phyloP scores from a whole-genome alignment of 2,329 filamentous ascomycete genomes.

The Paraphaeosphaeria sporulosa region DNA sequence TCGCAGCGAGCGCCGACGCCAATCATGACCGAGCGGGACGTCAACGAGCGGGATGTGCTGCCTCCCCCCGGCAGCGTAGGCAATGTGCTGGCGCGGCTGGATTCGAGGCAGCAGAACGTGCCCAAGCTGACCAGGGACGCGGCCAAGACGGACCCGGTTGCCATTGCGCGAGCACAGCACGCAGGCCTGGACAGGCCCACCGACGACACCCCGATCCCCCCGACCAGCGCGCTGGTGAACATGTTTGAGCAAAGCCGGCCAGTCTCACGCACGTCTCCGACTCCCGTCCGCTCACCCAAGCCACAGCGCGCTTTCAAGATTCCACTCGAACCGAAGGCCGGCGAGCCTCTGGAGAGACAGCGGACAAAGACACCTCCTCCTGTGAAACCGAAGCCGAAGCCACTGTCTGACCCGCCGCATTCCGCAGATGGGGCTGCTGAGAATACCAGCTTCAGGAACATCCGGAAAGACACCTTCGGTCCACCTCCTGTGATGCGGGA shows the following conservation, averaged over 20 bases:
- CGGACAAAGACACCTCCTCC: conserved; percentile 35
- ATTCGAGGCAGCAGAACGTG: conserved; percentile 28
- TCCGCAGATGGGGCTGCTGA: conserved; percentile 26
- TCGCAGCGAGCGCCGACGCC: conserved; percentile 21
- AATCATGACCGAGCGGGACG: conserved; percentile 31
- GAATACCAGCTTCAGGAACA: conserved; percentile 24
- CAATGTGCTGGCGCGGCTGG: conserved; percentile 40
- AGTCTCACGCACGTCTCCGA: conserved; percentile 32
- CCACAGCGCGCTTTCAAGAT: conserved; percentile 45
- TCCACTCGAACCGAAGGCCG: conserved; percentile 36
- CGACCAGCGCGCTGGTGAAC: conserved; percentile 70
- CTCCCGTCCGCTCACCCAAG: conserved; percentile 53
- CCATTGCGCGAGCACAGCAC: conserved; percentile 17
- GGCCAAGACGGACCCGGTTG: conserved; percentile 23
- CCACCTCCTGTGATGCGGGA: conserved; percentile 37
- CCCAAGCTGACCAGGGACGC: conserved; percentile 27
- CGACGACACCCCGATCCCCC: conserved; percentile 66
- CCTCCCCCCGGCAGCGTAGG: conserved; percentile 45
- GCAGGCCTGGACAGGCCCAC: conserved; percentile 41
- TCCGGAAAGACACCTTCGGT: conserved; percentile 33
- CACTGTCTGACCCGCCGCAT: conserved; percentile 25
- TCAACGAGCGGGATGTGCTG: conserved; percentile 38
- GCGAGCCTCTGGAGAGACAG: conserved; percentile 25
- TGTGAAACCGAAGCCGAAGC: conserved; percentile 43
- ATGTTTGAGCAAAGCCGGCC: conserved; percentile 68